Evolutionary conservation across 192 early-diverging fungal species (phyloP).

Genomic region (Gamsiella multidivaricata): DNA sequence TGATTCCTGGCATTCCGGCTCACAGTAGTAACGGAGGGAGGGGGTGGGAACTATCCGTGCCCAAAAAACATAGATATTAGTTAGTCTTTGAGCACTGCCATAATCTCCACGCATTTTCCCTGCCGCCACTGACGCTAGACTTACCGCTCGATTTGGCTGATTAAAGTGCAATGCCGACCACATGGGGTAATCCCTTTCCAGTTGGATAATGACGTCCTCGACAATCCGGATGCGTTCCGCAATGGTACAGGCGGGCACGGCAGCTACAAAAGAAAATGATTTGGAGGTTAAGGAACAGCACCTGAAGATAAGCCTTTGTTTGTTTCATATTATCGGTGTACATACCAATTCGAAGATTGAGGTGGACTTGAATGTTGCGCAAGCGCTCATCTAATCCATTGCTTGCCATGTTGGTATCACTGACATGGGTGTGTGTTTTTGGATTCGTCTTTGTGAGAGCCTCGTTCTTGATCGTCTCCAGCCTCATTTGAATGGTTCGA

Average conservation of each 20-base stretch:
- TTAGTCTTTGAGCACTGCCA: too few relatives aligned
- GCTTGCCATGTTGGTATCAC: conserved; percentile 40
- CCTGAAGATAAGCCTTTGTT: background rate
- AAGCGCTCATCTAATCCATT: conserved; percentile 71
- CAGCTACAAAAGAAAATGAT: conserved; percentile 17
- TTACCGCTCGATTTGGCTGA: conserved; percentile 69
- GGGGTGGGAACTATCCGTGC: conserved; percentile 29
- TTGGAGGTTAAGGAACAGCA: background rate
- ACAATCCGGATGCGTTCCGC: conserved; percentile 75
- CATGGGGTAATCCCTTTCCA: conserved; percentile 80
- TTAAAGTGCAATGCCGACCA: conserved; percentile 87
- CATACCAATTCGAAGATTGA: conserved; percentile 77
- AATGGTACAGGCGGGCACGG: conserved; percentile 52
- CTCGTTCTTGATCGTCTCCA: conserved; percentile 75
- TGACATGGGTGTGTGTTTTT: conserved; percentile 27
- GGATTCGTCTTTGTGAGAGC: conserved; percentile 49
- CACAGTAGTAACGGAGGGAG: conserved; percentile 46
- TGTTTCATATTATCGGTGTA: conserved; percentile 30
- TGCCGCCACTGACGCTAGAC: background rate
- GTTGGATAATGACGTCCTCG: conserved; percentile 79
- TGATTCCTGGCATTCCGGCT: conserved; percentile 48
- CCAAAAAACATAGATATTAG: background rate
- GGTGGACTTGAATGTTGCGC: conserved; percentile 77
- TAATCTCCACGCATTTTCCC: background rate
- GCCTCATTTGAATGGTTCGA: conserved; percentile 82